A percentile compares a stretch with the other conserved stretches of the same genome.
Conservation (phyloP, 805 yeast species). For the Metschnikowia peoriensis region DNA sequence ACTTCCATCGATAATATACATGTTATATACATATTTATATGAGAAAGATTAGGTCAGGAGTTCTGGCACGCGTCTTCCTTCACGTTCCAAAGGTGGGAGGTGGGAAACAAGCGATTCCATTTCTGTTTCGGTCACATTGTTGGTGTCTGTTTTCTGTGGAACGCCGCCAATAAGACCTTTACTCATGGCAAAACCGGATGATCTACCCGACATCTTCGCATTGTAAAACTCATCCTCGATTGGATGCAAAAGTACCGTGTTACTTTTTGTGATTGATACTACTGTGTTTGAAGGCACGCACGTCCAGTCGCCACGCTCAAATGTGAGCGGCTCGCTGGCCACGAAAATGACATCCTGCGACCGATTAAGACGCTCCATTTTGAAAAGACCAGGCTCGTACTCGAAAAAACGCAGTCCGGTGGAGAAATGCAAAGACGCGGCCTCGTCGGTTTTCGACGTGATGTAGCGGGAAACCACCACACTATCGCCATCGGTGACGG, state of each 20-base stretch:
- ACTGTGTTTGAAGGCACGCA: conserved; percentile 92
- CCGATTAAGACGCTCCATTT: conserved; percentile 90
- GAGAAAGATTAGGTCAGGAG: not conserved
- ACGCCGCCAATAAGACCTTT: conserved; percentile 93
- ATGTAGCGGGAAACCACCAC: conserved; percentile 88
- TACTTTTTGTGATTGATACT: conserved; percentile 69
- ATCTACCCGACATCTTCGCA: conserved; percentile 63
- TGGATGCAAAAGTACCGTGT: conserved; percentile 88
- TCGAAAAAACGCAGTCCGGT: conserved; percentile 92
- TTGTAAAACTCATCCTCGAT: conserved; percentile 86
- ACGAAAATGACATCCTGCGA: conserved; percentile 95
- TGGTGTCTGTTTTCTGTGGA: conserved; percentile 51
- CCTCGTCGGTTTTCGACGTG: conserved; percentile 87
- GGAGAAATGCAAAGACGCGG: conserved; percentile 92
- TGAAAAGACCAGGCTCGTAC: conserved; percentile 85
- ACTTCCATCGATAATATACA: too few relatives aligned
- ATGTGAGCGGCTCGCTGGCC: conserved; percentile 94
- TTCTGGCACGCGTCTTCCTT: conserved; percentile 29
- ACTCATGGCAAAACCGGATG: conserved; percentile 78
- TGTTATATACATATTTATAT: too few relatives aligned
- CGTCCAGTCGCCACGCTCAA: conserved; percentile 97
- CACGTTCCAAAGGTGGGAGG: conserved; percentile 37
- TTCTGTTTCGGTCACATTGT: conserved; percentile 3
- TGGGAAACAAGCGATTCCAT: conserved; percentile 21
- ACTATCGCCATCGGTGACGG: conserved; percentile 88